Percentiles rank a stretch among this genome's conserved stretches.
Evolutionary conservation across 768 basidiomycete species (phyloP).

Genomic region (Mycena leptocephala): DNA sequence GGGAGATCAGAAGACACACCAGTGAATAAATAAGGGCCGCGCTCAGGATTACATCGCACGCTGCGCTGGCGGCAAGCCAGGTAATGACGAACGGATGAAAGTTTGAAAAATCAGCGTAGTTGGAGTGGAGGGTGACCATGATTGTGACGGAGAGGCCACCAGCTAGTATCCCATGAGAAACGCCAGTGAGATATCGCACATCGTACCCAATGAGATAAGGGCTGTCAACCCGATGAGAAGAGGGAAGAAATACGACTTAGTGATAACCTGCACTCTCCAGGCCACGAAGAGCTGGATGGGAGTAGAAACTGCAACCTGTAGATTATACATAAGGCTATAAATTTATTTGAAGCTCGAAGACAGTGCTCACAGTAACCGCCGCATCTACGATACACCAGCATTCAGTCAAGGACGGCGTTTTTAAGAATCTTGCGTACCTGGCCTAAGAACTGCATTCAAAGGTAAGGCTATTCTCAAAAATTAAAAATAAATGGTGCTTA

Average conservation of each 20-base stretch:
- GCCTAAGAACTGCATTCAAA: slow-evolving; percentile 17
- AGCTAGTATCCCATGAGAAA: background rate
- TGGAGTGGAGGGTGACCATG: slow-evolving; percentile 8
- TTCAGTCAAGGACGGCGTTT: background rate
- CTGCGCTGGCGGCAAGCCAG: slow-evolving; percentile 30
- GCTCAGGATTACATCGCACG: slow-evolving; percentile 32
- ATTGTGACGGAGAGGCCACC: slow-evolving; percentile 25
- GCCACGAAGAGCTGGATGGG: slow-evolving; percentile 38
- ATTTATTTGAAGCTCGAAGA: background rate
- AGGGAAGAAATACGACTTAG: background rate
- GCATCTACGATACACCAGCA: background rate
- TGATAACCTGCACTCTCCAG: slow-evolving; percentile 25
- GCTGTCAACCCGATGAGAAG: background rate
- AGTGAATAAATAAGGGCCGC: slow-evolving; percentile 23
- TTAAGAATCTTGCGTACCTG: background rate
- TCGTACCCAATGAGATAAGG: slow-evolving; percentile 18
- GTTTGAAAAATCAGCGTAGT: background rate
- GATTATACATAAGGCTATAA: background rate
- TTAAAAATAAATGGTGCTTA: background rate
- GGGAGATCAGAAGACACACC: slow-evolving; percentile 15
- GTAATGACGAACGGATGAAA: slow-evolving; percentile 19
- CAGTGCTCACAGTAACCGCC: slow-evolving; percentile 4
- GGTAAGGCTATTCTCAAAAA: background rate
- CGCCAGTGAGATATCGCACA: too few species aligned
- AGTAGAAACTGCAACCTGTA: slow-evolving; percentile 37